Evolutionary conservation across 345 rosid genomes (phyloP).

Genomic region (Carallia pectinifolia): DNA sequence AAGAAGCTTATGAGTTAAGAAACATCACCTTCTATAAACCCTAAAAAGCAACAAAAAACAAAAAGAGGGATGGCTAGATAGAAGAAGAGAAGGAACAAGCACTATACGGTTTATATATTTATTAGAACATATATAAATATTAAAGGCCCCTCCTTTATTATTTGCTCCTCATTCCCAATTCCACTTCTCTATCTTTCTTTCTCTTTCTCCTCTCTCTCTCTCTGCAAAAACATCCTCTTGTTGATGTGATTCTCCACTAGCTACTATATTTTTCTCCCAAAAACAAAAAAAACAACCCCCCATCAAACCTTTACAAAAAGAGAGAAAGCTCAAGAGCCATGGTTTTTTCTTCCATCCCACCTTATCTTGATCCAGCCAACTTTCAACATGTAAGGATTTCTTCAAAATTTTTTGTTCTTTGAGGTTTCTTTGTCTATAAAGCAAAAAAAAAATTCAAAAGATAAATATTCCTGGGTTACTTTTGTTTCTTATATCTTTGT

Average conservation of each 20-base stretch:
- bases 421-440: constrained; percentile 29
- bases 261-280: constrained; percentile 15
- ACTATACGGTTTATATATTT: constrained; percentile 8
- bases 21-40: constrained; percentile 43
- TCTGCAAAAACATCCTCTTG: constrained; percentile 23
- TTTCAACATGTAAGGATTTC: constrained; percentile 81
- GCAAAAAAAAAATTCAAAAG: constrained; percentile 32
- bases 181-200: constrained; percentile 19
- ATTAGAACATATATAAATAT: constrained; percentile 31
- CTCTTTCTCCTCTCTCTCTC: constrained; percentile 33
- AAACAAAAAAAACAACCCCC: background rate
- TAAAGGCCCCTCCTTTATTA: constrained; percentile 60
- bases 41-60: constrained; percentile 56
- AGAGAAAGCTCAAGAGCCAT: constrained; percentile 46
- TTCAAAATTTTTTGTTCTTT: constrained; percentile 9
- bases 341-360: constrained; percentile 88
- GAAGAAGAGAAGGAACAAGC: constrained; percentile 15
- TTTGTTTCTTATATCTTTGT: constrained; percentile 41
- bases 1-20: constrained; percentile 50
- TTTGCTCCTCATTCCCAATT: constrained; percentile 46
- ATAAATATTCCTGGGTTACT: constrained; percentile 36
- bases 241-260: constrained; percentile 54
- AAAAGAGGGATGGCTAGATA: constrained; percentile 45
- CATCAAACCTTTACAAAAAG: constrained; percentile 45
- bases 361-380: constrained; percentile 97